A percentile compares a stretch with the other conserved stretches of the same genome.
These are phyloP conservation scores for Thielaviopsis populi DNA, from an alignment of 2,329 filamentous ascomycete species.

Conservation along the genomic window DNA sequence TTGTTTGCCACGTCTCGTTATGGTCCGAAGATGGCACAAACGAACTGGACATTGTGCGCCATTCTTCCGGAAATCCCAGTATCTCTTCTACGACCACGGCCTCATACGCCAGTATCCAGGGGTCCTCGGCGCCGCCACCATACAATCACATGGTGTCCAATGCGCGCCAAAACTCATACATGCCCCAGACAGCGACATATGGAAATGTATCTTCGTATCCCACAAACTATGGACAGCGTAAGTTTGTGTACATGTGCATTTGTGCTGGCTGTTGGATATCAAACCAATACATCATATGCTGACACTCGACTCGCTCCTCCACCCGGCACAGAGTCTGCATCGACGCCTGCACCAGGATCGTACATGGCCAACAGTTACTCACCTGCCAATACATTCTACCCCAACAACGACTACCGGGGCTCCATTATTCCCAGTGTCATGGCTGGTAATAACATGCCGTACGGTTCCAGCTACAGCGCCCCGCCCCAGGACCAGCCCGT, in stretches of 20 bases:
- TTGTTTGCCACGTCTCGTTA: conserved; percentile 50
- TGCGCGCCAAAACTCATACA: conserved; percentile 23
- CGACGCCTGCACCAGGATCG: background rate
- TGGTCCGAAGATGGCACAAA: conserved; percentile 50
- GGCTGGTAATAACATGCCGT: background rate
- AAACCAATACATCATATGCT: background rate
- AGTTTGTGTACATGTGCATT: background rate
- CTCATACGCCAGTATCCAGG: conserved; percentile 21
- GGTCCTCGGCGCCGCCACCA: conserved; percentile 21
- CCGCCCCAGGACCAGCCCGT: conserved; percentile 20
- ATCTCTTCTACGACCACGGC: conserved; percentile 62
- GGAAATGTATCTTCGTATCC: conserved; percentile 19
- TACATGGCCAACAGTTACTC: conserved; percentile 24
- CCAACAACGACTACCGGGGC: conserved; percentile 17
- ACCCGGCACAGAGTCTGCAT: background rate
- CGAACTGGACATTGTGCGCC: conserved; percentile 52
- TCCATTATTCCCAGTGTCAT: conserved; percentile 13
- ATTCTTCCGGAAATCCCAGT: conserved; percentile 51
- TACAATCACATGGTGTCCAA: conserved; percentile 28
- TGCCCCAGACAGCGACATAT: conserved; percentile 7
- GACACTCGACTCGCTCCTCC: background rate
- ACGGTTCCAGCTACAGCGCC: conserved; percentile 21
- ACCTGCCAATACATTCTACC: conserved; percentile 20
- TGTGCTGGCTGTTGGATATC: background rate
- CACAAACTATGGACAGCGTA: conserved; percentile 25